Conservation (phyloP, 2,329 filamentous ascomycete species). For the Diaporthe humulicola region DNA sequence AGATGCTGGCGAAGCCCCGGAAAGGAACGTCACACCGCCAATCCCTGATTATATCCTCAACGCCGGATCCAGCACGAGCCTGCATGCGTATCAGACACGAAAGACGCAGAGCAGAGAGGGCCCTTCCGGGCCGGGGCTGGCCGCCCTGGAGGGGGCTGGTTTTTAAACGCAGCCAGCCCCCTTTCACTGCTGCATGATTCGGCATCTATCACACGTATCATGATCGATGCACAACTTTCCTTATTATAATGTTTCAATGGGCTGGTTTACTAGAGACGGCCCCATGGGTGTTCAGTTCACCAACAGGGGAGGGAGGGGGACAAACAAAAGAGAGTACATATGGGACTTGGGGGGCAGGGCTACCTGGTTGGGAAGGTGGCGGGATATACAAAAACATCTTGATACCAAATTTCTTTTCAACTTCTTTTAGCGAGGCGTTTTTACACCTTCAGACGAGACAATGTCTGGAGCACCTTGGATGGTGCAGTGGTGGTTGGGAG, state of each 20-base stretch:
- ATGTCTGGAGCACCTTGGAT: slow-evolving; percentile 18
- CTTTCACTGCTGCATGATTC: background rate
- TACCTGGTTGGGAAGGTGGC: slow-evolving; percentile 11
- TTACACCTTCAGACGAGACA: slow-evolving; percentile 29
- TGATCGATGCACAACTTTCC: slow-evolving; percentile 9
- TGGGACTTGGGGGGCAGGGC: background rate
- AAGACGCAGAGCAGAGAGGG: slow-evolving; percentile 49
- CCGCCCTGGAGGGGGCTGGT: slow-evolving; percentile 26
- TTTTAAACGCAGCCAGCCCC: background rate
- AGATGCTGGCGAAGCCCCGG: slow-evolving; percentile 45
- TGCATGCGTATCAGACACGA: slow-evolving; percentile 60
- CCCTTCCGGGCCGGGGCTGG: slow-evolving; percentile 42
- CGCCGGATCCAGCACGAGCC: slow-evolving; percentile 63
- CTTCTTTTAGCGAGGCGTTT: slow-evolving; percentile 39
- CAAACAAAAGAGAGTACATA: slow-evolving; percentile 13
- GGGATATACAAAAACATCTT: slow-evolving; percentile 32
- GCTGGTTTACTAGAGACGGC: slow-evolving; percentile 1
- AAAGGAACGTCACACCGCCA: slow-evolving; percentile 68
- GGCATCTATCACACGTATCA: slow-evolving; percentile 1
- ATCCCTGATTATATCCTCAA: slow-evolving; percentile 73
- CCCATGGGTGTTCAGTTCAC: background rate
- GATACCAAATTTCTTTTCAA: slow-evolving; percentile 36
- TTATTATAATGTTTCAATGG: slow-evolving; percentile 27
- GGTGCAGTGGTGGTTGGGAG: background rate
- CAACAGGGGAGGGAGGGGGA: background rate